Percentiles rank a stretch among this genome's conserved stretches.
These are phyloP conservation scores for Diaporthe helianthi DNA, from an alignment of 2,329 filamentous ascomycete species.

Conservation along the genomic window DNA sequence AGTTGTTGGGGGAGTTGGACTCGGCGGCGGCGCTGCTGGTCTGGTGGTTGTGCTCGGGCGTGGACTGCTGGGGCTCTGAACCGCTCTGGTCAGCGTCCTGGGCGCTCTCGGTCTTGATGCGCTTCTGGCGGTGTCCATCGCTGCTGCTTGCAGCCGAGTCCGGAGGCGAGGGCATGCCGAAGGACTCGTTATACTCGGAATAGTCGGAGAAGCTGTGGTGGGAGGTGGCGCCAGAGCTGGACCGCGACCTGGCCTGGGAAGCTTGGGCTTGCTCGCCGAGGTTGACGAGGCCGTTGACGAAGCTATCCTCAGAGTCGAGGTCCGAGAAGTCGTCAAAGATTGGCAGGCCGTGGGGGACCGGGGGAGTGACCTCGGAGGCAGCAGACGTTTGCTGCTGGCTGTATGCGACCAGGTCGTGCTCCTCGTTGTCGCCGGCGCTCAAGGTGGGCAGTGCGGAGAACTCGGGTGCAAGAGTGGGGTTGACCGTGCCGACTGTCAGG, in stretches of 20 bases:
- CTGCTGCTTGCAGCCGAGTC: conserved; percentile 57
- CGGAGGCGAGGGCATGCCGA: conserved; percentile 73
- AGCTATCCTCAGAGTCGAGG: conserved; percentile 90
- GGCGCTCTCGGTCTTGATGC: conserved; percentile 56
- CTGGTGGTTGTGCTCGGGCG: conserved; percentile 39
- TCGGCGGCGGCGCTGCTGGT: conserved; percentile 43
- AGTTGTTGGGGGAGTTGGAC: conserved; percentile 41
- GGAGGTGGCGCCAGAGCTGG: conserved; percentile 70
- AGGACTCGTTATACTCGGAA: conserved; percentile 55
- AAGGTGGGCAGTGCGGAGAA: conserved; percentile 70
- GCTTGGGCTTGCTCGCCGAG: conserved; percentile 59
- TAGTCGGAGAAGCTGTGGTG: conserved; percentile 66
- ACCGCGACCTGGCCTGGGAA: conserved; percentile 74
- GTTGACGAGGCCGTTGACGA: conserved; percentile 76
- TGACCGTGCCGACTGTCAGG: conserved; percentile 72
- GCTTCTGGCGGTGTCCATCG: conserved; percentile 63
- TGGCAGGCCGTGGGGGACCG: conserved; percentile 67
- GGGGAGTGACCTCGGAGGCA: conserved; percentile 57
- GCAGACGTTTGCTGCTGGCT: conserved; percentile 52
- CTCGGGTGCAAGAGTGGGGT: conserved; percentile 61
- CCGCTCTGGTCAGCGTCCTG: conserved; percentile 43
- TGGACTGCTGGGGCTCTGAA: conserved; percentile 44
- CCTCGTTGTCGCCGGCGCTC: conserved; percentile 69
- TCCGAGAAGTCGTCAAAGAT: conserved; percentile 87
- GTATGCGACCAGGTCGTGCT: conserved; percentile 53